Percentiles rank a stretch among this genome's conserved stretches.
phyloP scores from a whole-genome alignment of 306 rosid species.

The Quercus ilex region DNA sequence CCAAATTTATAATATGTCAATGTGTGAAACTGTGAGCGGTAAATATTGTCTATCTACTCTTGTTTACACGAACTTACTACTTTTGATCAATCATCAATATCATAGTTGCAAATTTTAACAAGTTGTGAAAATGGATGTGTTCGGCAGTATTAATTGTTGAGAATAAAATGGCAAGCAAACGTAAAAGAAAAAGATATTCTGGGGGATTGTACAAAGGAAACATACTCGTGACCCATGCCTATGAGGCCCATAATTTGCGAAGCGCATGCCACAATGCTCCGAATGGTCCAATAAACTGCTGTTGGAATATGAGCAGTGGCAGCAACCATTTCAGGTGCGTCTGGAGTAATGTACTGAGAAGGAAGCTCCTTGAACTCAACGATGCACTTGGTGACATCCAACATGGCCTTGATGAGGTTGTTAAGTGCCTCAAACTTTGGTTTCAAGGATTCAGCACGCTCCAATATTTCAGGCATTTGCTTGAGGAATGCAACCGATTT shows the following conservation, averaged over 20 bases:
- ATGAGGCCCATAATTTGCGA: slow-evolving; percentile 44
- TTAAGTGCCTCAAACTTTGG: slow-evolving; percentile 42
- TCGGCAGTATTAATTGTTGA: background rate
- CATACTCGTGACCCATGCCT: slow-evolving; percentile 47
- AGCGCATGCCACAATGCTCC: slow-evolving; percentile 51
- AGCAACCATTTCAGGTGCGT: slow-evolving; percentile 20
- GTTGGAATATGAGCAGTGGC: slow-evolving; percentile 39
- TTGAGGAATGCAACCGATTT: slow-evolving; percentile 46
- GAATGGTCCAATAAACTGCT: slow-evolving; percentile 70
- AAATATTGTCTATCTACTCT: too few relatives aligned
- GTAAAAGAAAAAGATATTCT: background rate
- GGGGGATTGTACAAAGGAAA: too few relatives aligned
- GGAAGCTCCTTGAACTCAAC: slow-evolving; percentile 52
- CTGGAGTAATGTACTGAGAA: slow-evolving; percentile 31
- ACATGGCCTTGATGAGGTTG: slow-evolving; percentile 37
- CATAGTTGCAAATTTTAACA: too few relatives aligned
- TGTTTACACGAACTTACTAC: too few relatives aligned
- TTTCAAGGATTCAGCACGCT: slow-evolving; percentile 29
- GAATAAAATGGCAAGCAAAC: background rate
- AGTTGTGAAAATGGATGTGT: too few relatives aligned
- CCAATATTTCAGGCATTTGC: slow-evolving; percentile 47
- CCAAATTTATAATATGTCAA: too few relatives aligned
- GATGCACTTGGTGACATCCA: slow-evolving; percentile 51
- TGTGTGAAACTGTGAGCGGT: too few relatives aligned
- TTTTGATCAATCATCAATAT: too few relatives aligned